phyloP scores from a whole-genome alignment of 129 eudicot species.

The Pseudognaphalium luteoalbum region DNA sequence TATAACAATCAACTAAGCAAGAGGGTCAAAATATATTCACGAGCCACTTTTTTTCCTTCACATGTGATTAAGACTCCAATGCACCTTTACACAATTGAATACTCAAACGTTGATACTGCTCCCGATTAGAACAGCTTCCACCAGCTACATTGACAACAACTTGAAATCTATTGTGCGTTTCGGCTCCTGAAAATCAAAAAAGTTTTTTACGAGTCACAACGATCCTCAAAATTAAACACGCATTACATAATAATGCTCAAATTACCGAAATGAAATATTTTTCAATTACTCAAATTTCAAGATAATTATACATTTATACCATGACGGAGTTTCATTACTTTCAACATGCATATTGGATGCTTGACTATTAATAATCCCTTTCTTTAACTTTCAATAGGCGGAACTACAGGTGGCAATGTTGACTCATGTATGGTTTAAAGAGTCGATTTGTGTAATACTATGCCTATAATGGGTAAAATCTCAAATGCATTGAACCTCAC shows the following conservation, averaged over 20 bases:
- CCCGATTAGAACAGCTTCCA: slow-evolving; percentile 5
- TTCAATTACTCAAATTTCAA: not conserved
- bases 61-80: not conserved
- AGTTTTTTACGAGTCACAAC: not conserved
- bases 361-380: not conserved
- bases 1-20: slow-evolving; percentile 11
- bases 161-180: slow-evolving; percentile 24
- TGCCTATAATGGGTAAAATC: not conserved
- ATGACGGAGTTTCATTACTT: not conserved
- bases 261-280: not conserved
- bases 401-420: not conserved
- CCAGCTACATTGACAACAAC: not conserved
- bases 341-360: slow-evolving; percentile 1
- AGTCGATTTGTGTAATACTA: too few species aligned
- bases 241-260: not conserved
- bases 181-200: slow-evolving; percentile 35
- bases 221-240: not conserved
- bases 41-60: slow-evolving; percentile 14
- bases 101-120: not conserved
- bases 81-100: slow-evolving; percentile 18
- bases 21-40: slow-evolving; percentile 7
- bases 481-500: not conserved
- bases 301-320: not conserved
- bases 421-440: not conserved
- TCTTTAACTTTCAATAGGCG: not conserved